Conservation (phyloP, 2,329 filamentous ascomycete genomes). For the Cryphonectria carpinicola region DNA sequence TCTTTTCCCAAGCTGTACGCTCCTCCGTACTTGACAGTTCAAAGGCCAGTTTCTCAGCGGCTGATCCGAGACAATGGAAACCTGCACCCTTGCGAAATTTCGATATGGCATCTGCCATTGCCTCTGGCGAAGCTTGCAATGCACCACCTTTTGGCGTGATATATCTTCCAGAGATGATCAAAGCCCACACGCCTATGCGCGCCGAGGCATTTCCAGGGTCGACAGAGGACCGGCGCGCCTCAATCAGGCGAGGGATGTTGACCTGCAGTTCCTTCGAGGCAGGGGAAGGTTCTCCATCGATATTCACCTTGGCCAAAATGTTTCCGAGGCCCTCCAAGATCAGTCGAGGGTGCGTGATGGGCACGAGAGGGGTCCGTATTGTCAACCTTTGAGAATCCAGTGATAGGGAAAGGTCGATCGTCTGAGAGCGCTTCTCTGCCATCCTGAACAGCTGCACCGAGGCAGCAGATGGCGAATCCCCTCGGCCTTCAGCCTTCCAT, state of each 20-base stretch:
- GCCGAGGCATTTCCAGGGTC: slow-evolving; percentile 34
- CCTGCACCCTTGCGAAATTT: not conserved
- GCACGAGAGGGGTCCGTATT: slow-evolving; percentile 52
- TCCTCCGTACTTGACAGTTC: slow-evolving; percentile 13
- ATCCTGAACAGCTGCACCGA: slow-evolving; percentile 7
- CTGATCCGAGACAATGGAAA: slow-evolving; percentile 5
- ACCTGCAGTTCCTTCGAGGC: slow-evolving; percentile 74
- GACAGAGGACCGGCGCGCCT: slow-evolving; percentile 38
- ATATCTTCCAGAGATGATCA: slow-evolving; percentile 56
- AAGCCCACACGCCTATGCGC: slow-evolving; percentile 72
- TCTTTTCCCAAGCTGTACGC: slow-evolving; percentile 14
- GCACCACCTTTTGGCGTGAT: slow-evolving; percentile 5
- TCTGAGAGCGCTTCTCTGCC: slow-evolving; percentile 17
- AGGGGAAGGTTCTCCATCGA: slow-evolving; percentile 52
- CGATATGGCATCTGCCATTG: not conserved
- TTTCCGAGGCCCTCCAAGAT: slow-evolving; percentile 75
- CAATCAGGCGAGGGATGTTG: slow-evolving; percentile 63
- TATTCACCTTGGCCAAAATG: slow-evolving; percentile 69
- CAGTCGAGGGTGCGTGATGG: slow-evolving; percentile 64
- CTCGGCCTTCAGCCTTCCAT: slow-evolving; percentile 16
- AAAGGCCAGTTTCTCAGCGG: slow-evolving; percentile 17
- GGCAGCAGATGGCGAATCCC: not conserved
- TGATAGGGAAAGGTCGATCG: not conserved
- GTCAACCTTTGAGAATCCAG: not conserved
- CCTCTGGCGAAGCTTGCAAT: not conserved